These are phyloP conservation scores for Schwanniomyces pseudopolymorphus DNA, from an alignment of 805 yeast genomes.

Conservation along the genomic window DNA sequence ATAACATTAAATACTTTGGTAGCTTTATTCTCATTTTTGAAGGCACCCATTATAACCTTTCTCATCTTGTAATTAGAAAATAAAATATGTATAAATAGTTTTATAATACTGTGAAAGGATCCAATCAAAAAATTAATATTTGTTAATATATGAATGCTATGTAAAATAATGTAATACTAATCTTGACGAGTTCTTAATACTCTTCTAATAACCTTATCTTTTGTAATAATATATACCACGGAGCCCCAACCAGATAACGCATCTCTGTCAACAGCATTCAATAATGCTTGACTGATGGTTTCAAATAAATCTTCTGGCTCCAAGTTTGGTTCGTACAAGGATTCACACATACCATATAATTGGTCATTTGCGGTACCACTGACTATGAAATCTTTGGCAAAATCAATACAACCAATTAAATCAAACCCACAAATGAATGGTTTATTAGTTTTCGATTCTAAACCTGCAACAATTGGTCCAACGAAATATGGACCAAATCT, in stretches of 20 bases:
- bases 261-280: conserved; percentile 96
- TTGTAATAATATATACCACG: conserved; percentile 85
- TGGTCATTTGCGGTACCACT: conserved; percentile 97
- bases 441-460: conserved; percentile 73
- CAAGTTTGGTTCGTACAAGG: conserved; percentile 88
- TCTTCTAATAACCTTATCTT: conserved; percentile 86
- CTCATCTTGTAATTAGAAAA: not conserved
- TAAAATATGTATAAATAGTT: not conserved
- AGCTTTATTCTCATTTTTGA: not conserved
- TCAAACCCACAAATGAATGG: conserved; percentile 97
- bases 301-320: conserved; percentile 96
- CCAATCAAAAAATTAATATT: not conserved
- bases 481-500: conserved; percentile 96
- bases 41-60: not conserved
- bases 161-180: conserved; percentile 33
- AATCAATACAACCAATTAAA: conserved; percentile 94
- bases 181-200: conserved; percentile 94
- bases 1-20: not conserved
- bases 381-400: conserved; percentile 90
- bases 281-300: conserved; percentile 88
- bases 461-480: conserved; percentile 96
- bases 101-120: not conserved
- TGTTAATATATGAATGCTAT: conserved; percentile 1
- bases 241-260: conserved; percentile 99
- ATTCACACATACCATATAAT: conserved; percentile 97